Base-by-base conservation (phyloP, 306 rosid species). In the Alnus glutinosa region DNA sequence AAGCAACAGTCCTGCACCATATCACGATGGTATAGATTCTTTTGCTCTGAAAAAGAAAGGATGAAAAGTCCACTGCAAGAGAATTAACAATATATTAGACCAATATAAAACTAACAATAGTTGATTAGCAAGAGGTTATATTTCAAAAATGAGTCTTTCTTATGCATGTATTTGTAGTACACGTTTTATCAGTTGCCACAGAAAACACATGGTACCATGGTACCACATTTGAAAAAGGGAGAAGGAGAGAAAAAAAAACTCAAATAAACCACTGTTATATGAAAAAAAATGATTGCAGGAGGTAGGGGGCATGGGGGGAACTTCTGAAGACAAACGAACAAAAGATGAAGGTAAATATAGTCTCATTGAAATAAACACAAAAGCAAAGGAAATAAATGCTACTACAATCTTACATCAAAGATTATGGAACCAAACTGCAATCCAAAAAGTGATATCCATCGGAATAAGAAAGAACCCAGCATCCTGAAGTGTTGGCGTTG, bases 401-500 rank as follows among this genome's bases (percentile, higher is more conserved):
- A 74, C 48, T 55, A 57, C 9, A 72, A 79, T 42, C 55, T 16
- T 46, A 37, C 44, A 58, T 11, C 4, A 28, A 18, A 19, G 5
- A 70, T 48, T 37, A 69, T 51, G 48, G 7, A 30, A 70, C 58
- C 70, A 37, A 16, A 49, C 18, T 64, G 57, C 10, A 39, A 68
- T 9, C 63, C 54, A 10, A 8, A 70, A 36, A 80, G 70, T 14
- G 54, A 78, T 79, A 86, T 97, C 6, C 74, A 94, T 97, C 74
- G 95, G 97, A 49, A 94, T 88, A 73, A 94, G 78, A 78, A 89
- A 84, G 88, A 90, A 94, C 58, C 97, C 98, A 82, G 88, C 79
- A 87, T 94, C 98, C 82, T 90, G 98, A 75, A 90, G 98, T 37
- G 55, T 68, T 57, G 94, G 94, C 63, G 92, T 96, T 36, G 98